Conservation (phyloP, 148 eudicot species). For the Vaccinium corymbosum region DNA sequence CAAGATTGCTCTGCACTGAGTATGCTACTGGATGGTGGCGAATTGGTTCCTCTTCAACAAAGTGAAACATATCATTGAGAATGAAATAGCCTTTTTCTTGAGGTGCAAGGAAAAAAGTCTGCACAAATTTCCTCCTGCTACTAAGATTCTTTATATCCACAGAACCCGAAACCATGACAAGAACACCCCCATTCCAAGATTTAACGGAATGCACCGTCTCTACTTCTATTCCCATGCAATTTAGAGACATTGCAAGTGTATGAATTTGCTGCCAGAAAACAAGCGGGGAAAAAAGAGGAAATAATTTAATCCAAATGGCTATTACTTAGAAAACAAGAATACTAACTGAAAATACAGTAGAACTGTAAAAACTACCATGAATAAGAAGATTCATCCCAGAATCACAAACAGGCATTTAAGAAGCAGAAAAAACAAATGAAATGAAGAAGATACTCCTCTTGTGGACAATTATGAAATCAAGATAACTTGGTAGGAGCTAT, state of each 20-base stretch:
- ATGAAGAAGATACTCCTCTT: background rate
- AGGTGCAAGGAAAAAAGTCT: constrained; percentile 93
- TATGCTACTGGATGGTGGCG: constrained; percentile 58
- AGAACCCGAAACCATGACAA: constrained; percentile 86
- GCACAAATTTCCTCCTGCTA: constrained; percentile 73
- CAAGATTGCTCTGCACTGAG: constrained; percentile 59
- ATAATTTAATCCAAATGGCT: background rate
- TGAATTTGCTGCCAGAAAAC: constrained; percentile 78
- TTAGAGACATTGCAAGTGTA: constrained; percentile 64
- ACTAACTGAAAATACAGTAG: background rate
- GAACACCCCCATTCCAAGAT: constrained; percentile 92
- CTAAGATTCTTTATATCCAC: constrained; percentile 55
- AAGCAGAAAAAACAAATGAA: background rate
- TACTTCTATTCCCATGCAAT: constrained; percentile 65
- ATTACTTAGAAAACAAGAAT: background rate
- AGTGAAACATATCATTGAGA: constrained; percentile 86
- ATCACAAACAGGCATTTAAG: background rate
- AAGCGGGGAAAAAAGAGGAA: constrained; percentile 7
- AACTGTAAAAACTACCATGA: background rate
- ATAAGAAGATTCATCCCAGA: no score
- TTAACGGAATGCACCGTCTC: constrained; percentile 81
- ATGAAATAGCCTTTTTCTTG: constrained; percentile 94
- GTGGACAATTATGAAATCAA: background rate
- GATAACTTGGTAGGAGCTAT: background rate
- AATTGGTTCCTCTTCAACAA: constrained; percentile 67